These are phyloP conservation scores for Podaxis rugospora DNA, from an alignment of 768 basidiomycete genomes.

Conservation along the genomic window DNA sequence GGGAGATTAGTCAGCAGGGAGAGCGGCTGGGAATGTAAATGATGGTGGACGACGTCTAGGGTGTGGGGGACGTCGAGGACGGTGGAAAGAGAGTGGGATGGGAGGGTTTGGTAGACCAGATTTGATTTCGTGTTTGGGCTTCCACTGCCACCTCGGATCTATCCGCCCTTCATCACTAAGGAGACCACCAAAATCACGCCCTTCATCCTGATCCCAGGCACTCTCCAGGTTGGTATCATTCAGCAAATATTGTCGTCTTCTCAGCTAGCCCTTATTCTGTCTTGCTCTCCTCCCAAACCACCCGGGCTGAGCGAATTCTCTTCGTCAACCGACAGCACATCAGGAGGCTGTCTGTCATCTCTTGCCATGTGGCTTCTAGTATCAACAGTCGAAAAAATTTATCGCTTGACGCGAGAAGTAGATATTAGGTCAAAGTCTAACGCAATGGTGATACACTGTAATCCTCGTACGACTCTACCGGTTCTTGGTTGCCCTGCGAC, in stretches of 20 bases:
- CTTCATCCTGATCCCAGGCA: background rate
- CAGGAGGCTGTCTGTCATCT: too few relatives aligned
- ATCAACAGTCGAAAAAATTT: too few relatives aligned
- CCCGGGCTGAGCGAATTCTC: too few relatives aligned
- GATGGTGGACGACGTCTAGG: background rate
- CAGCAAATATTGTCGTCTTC: too few relatives aligned
- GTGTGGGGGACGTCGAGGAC: background rate
- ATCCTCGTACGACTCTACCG: background rate
- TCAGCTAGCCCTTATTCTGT: too few relatives aligned
- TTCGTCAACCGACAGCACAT: too few relatives aligned
- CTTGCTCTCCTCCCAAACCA: too few relatives aligned
- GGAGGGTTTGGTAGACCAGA: background rate
- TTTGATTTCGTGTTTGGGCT: conserved; percentile 9
- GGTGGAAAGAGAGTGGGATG: conserved; percentile 3
- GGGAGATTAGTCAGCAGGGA: background rate
- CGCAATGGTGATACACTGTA: too few relatives aligned
- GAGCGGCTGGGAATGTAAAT: background rate
- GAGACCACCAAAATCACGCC: conserved; percentile 6
- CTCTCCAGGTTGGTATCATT: background rate
- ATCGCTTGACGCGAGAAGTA: too few relatives aligned
- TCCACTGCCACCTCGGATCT: conserved; percentile 15
- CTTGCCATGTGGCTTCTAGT: too few relatives aligned
- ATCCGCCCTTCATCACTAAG: conserved; percentile 17
- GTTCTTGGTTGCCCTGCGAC: conserved; percentile 7
- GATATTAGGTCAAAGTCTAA: background rate